Evolutionary conservation across 805 yeast species (phyloP), one percentile per base, ranked within the genome.

Genomic region (Debaryomyces castellii): DNA sequence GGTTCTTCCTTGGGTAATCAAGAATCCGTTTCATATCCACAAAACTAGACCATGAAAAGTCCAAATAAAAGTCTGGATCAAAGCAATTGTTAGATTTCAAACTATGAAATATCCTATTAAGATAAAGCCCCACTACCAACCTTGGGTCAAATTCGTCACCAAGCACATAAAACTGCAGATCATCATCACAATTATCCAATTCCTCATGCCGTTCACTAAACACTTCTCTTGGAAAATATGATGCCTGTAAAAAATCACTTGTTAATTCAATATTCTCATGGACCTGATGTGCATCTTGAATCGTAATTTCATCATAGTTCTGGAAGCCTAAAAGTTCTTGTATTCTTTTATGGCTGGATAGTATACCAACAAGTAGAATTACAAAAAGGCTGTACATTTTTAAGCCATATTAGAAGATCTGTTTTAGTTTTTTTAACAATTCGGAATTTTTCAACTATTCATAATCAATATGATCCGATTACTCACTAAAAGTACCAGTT

Each of bases 81-180:
- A 14, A 2, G 3, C 16, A 9, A 18, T 14, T 30, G 12, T 7
- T 11, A 30, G 7, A 6, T 30, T 30, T 30, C 34, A 14, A 30
- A 11, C 7, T 9, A 14, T 2, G 16, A 16, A 16, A 7, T 14
- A 30, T 16, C 16, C 16, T 30, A 7, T 16, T 7, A 14, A 30
- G 34, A 60, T 63, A 55, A 5, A 67, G 46, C 8, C 64, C 62
- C 5, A 65, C 67, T 30, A 64, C 48, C 6, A 67, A 45, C 24
- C 74, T 48, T 2, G 66, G 69, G 46, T 69, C 74, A 30, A 30
- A 30, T 8, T 30, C 20, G 4, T 16, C 20, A 30, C 20, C 20
- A 30, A 30, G 17, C 12, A 6, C 18, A 4, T 30, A 4, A n/a
- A 30, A 14, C 16, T n/a, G 17, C 9, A 6, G 4, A 30, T 30